A percentile compares a stretch with the other conserved stretches of the same genome.
Conservation (phyloP, 1,284 basidiomycete genomes). For the Wolfiporia cocos region DNA sequence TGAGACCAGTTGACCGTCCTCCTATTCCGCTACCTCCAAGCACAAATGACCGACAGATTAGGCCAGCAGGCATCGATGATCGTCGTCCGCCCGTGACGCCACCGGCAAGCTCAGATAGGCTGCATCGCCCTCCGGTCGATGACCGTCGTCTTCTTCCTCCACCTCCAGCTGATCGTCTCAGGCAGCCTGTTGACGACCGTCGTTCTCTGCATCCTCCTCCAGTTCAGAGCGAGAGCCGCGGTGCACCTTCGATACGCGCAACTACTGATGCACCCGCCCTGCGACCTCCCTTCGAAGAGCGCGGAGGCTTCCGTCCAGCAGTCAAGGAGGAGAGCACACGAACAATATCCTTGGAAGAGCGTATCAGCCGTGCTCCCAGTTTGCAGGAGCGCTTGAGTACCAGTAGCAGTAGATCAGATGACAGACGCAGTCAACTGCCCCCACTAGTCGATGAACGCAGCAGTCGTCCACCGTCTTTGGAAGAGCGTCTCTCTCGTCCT, state of each 20-base stretch:
- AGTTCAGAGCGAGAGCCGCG: no score
- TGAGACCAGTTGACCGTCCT: constrained; percentile 5
- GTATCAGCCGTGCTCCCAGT: constrained; percentile 19
- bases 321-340: constrained; percentile 15
- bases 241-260: no score
- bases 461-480: constrained; percentile 16
- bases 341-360: constrained; percentile 21
- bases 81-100: constrained; percentile 7
- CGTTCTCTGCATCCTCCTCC: constrained; percentile 2
- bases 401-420: constrained; percentile 12
- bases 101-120: constrained; percentile 6
- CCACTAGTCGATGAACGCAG: constrained; percentile 16
- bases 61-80: constrained; percentile 14
- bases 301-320: constrained; percentile 10
- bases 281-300: constrained; percentile 17
- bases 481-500: constrained; percentile 20
- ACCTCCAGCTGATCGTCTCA: neutral
- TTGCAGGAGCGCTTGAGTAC: constrained; percentile 24
- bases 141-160: constrained; percentile 12
- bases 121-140: constrained; percentile 11
- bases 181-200: constrained; percentile 5
- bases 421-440: constrained; percentile 6
- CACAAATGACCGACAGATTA: constrained; percentile 9
- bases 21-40: neutral
- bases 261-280: no score